Evolutionary conservation across 495 filamentous ascomycete genomes (phyloP).

Genomic region (Penicillium odoratum): DNA sequence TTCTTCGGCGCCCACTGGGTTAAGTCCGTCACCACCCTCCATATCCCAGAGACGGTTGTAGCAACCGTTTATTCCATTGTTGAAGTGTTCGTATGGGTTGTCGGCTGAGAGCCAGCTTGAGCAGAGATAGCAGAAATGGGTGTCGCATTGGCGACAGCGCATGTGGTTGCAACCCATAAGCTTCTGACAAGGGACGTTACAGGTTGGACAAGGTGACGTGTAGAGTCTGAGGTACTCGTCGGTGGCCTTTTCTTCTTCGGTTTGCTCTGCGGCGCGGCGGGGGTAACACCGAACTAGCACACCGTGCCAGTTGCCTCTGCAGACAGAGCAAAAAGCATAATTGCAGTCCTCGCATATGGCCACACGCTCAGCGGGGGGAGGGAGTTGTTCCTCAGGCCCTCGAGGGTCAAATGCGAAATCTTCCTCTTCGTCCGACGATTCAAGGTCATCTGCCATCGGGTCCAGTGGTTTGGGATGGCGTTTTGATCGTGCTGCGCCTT

Average conservation of each 20-base stretch:
- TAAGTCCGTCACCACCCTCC: constrained; percentile 72
- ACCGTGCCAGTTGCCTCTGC: constrained; percentile 83
- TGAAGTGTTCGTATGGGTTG: constrained; percentile 91
- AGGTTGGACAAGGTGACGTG: constrained; percentile 90
- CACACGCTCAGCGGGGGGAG: constrained; percentile 60
- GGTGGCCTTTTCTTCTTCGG: constrained; percentile 80
- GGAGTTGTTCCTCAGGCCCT: constrained; percentile 38
- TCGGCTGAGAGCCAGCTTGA: constrained; percentile 74
- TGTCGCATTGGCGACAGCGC: constrained; percentile 84
- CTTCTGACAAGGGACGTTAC: constrained; percentile 82
- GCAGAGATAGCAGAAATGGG: constrained; percentile 97
- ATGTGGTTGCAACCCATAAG: constrained; percentile 97
- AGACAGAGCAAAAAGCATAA: constrained; percentile 86
- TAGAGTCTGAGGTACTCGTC: constrained; percentile 76
- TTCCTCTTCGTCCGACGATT: constrained; percentile 49
- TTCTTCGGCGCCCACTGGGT: constrained; percentile 46
- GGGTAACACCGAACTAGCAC: constrained; percentile 67
- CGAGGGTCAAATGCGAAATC: constrained; percentile 32
- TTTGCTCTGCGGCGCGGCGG: constrained; percentile 61
- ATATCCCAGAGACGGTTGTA: constrained; percentile 89
- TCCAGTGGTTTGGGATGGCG: constrained; percentile 68
- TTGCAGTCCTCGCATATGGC: constrained; percentile 85
- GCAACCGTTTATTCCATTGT: constrained; percentile 62
- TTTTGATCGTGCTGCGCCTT: constrained; percentile 81
- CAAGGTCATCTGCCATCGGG: constrained; percentile 49